These are phyloP conservation scores for Coniochaeta sp. DNA, from an alignment of 2,329 filamentous ascomycete genomes.

Conservation along the genomic window DNA sequence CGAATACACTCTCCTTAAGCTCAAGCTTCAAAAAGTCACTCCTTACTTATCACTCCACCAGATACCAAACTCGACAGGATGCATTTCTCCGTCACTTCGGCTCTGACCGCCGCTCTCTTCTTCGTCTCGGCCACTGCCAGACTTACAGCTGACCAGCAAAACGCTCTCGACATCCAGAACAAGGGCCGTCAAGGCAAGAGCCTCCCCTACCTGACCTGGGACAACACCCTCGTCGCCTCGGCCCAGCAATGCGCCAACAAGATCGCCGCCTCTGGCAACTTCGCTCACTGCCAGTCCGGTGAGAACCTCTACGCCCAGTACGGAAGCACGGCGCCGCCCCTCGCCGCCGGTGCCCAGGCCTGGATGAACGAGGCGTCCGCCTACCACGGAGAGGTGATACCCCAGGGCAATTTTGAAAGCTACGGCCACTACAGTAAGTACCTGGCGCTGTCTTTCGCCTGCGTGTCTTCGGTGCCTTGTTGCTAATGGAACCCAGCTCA, in stretches of 20 bases:
- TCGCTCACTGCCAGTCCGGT: slow-evolving; percentile 22
- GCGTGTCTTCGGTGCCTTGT: not conserved
- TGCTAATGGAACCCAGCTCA: slow-evolving; percentile 10
- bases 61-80: not conserved
- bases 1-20: not conserved
- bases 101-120: not conserved
- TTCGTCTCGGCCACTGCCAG: not conserved
- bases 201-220: slow-evolving; percentile 18
- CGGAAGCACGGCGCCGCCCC: slow-evolving; percentile 9
- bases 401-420: slow-evolving; percentile 21
- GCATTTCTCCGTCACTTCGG: not conserved
- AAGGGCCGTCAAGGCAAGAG: slow-evolving; percentile 16
- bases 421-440: slow-evolving; percentile 26
- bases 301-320: slow-evolving; percentile 21
- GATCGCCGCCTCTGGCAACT: slow-evolving; percentile 17
- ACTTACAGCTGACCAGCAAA: slow-evolving; percentile 13
- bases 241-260: slow-evolving; percentile 21
- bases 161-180: slow-evolving; percentile 20
- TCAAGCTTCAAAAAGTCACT: not conserved
- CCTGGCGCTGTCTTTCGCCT: slow-evolving; percentile 4
- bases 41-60: not conserved
- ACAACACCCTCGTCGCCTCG: slow-evolving; percentile 16
- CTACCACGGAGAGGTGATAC: slow-evolving; percentile 24
- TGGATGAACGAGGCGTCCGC: slow-evolving; percentile 24
- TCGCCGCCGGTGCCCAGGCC: slow-evolving; percentile 17